A percentile compares a stretch with the other conserved stretches of the same genome.
Conservation (phyloP, 2,329 filamentous ascomycete genomes). For the Escovopsis sp. region DNA sequence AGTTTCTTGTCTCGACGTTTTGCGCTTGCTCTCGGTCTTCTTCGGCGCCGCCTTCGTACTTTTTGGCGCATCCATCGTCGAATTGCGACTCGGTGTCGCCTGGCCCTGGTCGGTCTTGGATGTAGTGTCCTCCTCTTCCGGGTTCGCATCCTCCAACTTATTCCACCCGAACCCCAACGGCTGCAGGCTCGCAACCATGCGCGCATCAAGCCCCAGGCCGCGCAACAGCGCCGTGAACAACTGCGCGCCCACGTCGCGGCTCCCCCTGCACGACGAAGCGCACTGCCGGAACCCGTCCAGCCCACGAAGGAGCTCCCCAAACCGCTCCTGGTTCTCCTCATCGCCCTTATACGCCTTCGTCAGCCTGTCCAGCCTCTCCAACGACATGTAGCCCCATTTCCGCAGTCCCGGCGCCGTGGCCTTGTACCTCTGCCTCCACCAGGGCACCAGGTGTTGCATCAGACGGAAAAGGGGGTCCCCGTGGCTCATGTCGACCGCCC, state of each 20-base stretch:
- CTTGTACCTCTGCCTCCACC: slow-evolving; percentile 77
- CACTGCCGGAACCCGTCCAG: slow-evolving; percentile 52
- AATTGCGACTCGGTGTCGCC: not conserved
- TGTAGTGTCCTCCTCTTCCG: slow-evolving; percentile 22
- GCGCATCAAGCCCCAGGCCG: slow-evolving; percentile 65
- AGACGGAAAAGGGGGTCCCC: slow-evolving; percentile 71
- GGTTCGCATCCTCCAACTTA: slow-evolving; percentile 63
- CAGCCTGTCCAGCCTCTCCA: slow-evolving; percentile 60
- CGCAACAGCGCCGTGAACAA: slow-evolving; percentile 77
- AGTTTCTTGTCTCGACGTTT: slow-evolving; percentile 6
- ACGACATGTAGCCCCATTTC: slow-evolving; percentile 79
- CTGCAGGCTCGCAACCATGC: slow-evolving; percentile 75
- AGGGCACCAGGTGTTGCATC: slow-evolving; percentile 60
- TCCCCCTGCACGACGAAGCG: slow-evolving; percentile 61
- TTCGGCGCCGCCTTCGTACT: slow-evolving; percentile 5
- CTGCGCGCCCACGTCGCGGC: slow-evolving; percentile 75
- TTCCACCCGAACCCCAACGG: slow-evolving; percentile 83
- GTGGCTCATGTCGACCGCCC: slow-evolving; percentile 60
- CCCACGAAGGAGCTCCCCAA: slow-evolving; percentile 62
- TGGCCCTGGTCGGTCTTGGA: not conserved
- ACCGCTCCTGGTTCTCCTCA: slow-evolving; percentile 48
- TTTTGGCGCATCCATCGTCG: too few species aligned
- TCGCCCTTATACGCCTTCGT: slow-evolving; percentile 54
- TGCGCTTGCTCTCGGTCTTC: slow-evolving; percentile 4
- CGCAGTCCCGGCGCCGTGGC: slow-evolving; percentile 65